Base-by-base conservation (phyloP, 495 filamentous ascomycete species). In the Venustampulla echinocandica region DNA sequence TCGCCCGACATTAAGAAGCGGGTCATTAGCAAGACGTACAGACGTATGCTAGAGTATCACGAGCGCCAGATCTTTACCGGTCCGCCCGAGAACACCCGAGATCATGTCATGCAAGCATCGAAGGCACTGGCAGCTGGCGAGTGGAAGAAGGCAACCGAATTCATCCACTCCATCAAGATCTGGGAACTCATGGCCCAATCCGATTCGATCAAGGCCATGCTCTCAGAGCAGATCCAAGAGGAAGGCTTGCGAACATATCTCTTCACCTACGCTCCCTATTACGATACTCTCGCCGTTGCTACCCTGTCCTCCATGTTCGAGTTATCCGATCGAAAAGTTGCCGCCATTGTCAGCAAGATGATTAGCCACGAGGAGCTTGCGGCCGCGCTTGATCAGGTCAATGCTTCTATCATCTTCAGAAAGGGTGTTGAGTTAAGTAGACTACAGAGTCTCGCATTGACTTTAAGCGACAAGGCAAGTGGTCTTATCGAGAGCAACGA, bases 61-160 rank as follows among this genome's bases (percentile, higher is more conserved):
- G 92, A 98, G 78, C 81, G 92, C 48, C 93, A 97, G 62, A 95
- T 98, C 55, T 98, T 98, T 76, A 97, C 89, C 21, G 92, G 92
- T 11, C 92, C 92, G 19, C 88, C 92, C 7, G 92, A 98, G 71
- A 98, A 98, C 70, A 98, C 93, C 44, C 82, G 92, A 47, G 92
- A 98, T 65, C 92, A 95, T 60, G 90, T 98, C 55, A 97, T 98
- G 85, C 92, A 96, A 70, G 88, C 87, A 27, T 94, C 92, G 47
- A 94, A 95, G 71, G 90, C 90, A 35, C 77, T 98, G 25, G 90
- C 92, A 37, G 88, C 87, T 10, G 92, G 92, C 27, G 92, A 98
- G 61, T 98, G 93, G 93, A 94, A 96, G 78, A 93, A 90, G 70
- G 81, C 88, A 18, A 87, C 82, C 13, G 75, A 84, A 42, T 89